Evolutionary conservation across 768 basidiomycete genomes (phyloP).

Genomic region (Boletellus ananiceps): DNA sequence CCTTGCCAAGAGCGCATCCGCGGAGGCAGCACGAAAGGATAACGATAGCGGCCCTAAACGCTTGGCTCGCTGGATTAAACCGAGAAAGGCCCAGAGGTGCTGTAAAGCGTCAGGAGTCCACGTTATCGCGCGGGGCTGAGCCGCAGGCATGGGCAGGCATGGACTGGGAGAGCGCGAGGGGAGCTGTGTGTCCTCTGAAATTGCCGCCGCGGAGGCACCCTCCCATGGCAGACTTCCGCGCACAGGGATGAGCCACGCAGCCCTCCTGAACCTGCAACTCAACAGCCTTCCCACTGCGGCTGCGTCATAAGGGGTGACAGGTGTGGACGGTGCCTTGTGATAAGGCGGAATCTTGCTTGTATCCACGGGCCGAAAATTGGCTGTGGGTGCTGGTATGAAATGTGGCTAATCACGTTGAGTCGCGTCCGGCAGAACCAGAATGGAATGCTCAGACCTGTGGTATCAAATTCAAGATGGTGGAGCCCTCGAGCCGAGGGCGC

Average conservation of each 20-base stretch:
- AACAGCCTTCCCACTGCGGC: constrained; percentile 30
- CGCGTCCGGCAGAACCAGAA: background rate
- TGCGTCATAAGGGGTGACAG: constrained; percentile 34
- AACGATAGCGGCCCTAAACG: constrained; percentile 45
- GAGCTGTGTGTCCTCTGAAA: constrained; percentile 32
- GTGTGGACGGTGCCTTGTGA: constrained; percentile 32
- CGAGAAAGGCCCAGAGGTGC: constrained; percentile 50
- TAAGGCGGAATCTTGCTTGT: constrained; percentile 29
- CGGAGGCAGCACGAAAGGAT: constrained; percentile 40
- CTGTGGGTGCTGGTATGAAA: constrained; percentile 18
- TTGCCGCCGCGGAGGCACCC: constrained; percentile 38
- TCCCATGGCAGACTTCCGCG: constrained; percentile 51
- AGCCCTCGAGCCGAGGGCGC: constrained; percentile 33
- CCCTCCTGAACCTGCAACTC: constrained; percentile 35
- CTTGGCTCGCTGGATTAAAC: constrained; percentile 34
- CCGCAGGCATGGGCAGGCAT: constrained; percentile 11
- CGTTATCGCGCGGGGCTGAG: constrained; percentile 29
- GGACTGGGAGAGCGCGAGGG: constrained; percentile 17
- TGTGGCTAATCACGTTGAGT: constrained; percentile 23
- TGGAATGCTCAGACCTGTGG: constrained; percentile 40
- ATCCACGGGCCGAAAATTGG: constrained; percentile 15
- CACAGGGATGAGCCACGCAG: constrained; percentile 56
- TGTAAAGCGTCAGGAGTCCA: constrained; percentile 45
- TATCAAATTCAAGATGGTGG: constrained; percentile 36
- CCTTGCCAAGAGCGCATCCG: constrained; percentile 5